phyloP scores from a whole-genome alignment of 768 basidiomycete genomes.

The Coprinellus micaceus region DNA sequence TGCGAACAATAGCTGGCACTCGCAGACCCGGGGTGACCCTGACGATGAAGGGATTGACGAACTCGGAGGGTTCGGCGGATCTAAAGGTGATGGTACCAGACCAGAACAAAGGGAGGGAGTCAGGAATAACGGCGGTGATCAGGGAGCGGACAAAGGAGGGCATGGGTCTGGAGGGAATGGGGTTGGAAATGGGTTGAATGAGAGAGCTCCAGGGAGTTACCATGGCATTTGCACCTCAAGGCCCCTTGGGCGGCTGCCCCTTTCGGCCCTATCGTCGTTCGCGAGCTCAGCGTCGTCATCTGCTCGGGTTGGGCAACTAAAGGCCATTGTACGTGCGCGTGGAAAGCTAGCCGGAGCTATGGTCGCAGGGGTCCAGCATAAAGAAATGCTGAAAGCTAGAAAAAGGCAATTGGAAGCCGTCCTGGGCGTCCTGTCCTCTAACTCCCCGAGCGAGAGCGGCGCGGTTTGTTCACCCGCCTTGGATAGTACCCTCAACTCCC shows the following conservation, averaged over 20 bases:
- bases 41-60: conserved; percentile 11
- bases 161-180: too few relatives aligned
- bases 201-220: too few relatives aligned
- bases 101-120: too few relatives aligned
- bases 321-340: conserved; percentile 16
- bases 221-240: neutral
- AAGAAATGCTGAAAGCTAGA: conserved; percentile 65
- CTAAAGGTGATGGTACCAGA: too few relatives aligned
- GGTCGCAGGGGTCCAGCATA: conserved; percentile 68
- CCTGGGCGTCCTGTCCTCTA: conserved; percentile 53
- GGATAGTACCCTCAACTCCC: too few relatives aligned
- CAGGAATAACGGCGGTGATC: neutral
- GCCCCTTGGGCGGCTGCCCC: conserved; percentile 1
- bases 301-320: conserved; percentile 15
- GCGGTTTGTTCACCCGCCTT: neutral
- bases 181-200: too few relatives aligned
- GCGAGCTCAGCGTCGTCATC: conserved; percentile 3
- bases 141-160: neutral
- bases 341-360: conserved; percentile 58
- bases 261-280: neutral
- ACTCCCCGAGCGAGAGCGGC: too few relatives aligned
- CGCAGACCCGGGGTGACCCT: conserved; percentile 26
- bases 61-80: conserved; percentile 1
- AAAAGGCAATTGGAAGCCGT: conserved; percentile 71
- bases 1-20: too few relatives aligned